Percentiles rank a stretch among this genome's conserved stretches.
Evolutionary conservation across 768 basidiomycete genomes (phyloP).

Genomic region (Serendipita sp.): DNA sequence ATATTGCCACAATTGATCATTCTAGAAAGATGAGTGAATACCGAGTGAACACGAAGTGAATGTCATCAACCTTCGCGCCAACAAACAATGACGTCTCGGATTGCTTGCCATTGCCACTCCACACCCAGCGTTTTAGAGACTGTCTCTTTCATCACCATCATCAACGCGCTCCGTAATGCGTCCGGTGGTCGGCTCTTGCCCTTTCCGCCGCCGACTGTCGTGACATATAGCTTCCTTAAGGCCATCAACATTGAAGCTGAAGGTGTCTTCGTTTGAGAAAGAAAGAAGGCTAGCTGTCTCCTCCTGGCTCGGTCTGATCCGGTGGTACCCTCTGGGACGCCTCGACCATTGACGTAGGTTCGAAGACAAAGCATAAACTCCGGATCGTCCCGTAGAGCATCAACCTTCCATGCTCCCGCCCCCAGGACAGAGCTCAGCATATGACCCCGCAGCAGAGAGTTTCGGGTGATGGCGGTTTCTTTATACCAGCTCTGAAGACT

Average conservation of each 20-base stretch:
- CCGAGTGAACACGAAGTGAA: too few species aligned
- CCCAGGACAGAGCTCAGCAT: not conserved
- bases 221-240: not conserved
- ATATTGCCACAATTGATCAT: too few species aligned
- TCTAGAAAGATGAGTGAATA: too few species aligned
- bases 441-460: not conserved
- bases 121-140: not conserved
- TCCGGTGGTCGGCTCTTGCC: not conserved
- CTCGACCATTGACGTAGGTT: constrained; percentile 2
- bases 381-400: not conserved
- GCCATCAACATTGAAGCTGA: not conserved
- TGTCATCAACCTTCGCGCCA: not conserved
- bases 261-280: not conserved
- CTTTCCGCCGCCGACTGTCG: not conserved
- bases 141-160: constrained; percentile 5
- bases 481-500: constrained; percentile 2
- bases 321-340: not conserved
- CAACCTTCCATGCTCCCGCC: not conserved
- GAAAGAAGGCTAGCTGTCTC: not conserved
- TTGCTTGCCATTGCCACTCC: constrained; percentile 1
- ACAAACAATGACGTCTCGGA: not conserved
- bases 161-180: not conserved
- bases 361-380: not conserved
- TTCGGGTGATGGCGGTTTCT: not conserved
- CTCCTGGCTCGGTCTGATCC: not conserved